Conservation (phyloP, 176 grass and related monocot genomes). For the Bonia amplexicaulis region DNA sequence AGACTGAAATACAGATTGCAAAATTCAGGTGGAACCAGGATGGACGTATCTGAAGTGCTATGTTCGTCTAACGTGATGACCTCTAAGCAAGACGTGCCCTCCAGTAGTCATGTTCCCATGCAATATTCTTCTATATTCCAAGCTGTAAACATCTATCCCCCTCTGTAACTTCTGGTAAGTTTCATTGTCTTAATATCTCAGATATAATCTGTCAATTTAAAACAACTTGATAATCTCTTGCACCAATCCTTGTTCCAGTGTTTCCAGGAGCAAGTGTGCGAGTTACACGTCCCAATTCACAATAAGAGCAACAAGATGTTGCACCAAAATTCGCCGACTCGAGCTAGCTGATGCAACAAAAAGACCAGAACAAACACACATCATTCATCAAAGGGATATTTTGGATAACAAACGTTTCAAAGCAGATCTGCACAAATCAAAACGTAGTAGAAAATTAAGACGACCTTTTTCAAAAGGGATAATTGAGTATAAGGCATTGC, state of each 20-base stretch:
- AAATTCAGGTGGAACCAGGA: neutral
- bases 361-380: neutral
- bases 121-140: neutral
- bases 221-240: neutral
- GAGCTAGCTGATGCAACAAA: too few relatives aligned
- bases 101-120: neutral
- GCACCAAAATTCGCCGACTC: neutral
- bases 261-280: neutral
- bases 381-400: neutral
- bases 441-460: neutral
- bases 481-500: too few relatives aligned
- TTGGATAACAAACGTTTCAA: neutral
- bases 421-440: neutral
- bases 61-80: constrained; percentile 12
- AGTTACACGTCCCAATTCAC: neutral
- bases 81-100: constrained; percentile 14
- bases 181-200: neutral
- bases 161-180: neutral
- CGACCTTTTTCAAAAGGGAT: neutral
- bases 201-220: neutral
- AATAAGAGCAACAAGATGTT: neutral
- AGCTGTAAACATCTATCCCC: neutral
- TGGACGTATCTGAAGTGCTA: neutral
- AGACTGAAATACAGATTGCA: neutral
- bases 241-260: neutral